phyloP scores from a whole-genome alignment of 305 asterid species.

The Solanum chacoense region DNA sequence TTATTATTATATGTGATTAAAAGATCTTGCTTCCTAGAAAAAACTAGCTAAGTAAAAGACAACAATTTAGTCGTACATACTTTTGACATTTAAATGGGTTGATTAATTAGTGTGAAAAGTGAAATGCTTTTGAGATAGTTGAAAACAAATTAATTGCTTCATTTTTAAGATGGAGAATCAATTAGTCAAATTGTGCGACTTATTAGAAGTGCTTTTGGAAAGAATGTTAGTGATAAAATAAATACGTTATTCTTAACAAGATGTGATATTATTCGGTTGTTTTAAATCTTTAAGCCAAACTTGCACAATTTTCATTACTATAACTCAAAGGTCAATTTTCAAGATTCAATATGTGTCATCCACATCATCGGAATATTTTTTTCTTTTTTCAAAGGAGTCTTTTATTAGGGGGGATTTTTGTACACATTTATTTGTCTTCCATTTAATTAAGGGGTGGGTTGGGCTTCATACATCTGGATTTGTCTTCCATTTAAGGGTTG shows the following conservation, averaged over 20 bases:
- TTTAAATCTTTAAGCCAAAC: fast-evolving
- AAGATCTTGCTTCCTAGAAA: not conserved
- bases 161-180: not conserved
- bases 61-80: not conserved
- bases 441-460: not conserved
- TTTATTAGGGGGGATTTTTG: not conserved
- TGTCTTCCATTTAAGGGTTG: constrained; percentile 57
- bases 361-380: not conserved
- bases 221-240: not conserved
- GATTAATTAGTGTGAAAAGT: not conserved
- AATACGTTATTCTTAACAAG: not conserved
- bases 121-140: not conserved
- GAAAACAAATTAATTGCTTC: not conserved
- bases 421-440: constrained; percentile 30
- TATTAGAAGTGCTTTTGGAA: not conserved
- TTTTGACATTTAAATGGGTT: not conserved
- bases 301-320: not conserved
- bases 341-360: not conserved
- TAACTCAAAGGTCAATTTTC: too few species aligned
- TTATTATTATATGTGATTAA: not conserved
- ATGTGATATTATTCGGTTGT: not conserved
- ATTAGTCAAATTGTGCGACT: not conserved
- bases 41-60: not conserved
- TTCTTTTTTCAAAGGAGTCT: not conserved
- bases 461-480: constrained; percentile 38